These are phyloP conservation scores for Penicillium palitans DNA, from an alignment of 2,329 filamentous ascomycete genomes.

Conservation along the genomic window DNA sequence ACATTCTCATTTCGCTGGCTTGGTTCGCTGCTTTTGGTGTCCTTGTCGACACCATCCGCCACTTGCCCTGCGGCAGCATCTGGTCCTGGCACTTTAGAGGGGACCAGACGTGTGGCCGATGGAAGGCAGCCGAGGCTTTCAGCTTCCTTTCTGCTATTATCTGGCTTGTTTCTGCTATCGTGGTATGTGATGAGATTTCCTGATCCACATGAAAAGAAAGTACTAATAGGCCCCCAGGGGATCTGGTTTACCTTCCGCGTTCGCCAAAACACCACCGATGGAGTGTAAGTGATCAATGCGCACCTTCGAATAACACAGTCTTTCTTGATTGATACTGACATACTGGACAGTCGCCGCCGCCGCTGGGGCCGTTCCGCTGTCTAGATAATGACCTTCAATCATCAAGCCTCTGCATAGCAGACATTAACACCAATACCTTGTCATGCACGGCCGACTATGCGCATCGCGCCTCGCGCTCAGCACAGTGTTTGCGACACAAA, in stretches of 20 bases:
- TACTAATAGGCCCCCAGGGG: conserved; percentile 27
- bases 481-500: background rate
- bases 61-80: conserved; percentile 55
- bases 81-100: conserved; percentile 61
- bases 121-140: conserved; percentile 71
- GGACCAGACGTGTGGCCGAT: conserved; percentile 62
- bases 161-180: conserved; percentile 65
- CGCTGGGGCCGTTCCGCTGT: conserved; percentile 23
- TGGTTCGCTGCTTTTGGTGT: conserved; percentile 72
- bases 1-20: conserved; percentile 66
- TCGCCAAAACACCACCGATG: conserved; percentile 16
- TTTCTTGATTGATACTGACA: background rate
- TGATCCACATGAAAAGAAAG: no score
- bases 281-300: conserved; percentile 23
- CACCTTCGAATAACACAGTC: background rate
- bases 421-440: background rate
- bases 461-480: background rate
- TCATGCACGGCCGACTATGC: background rate
- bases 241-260: conserved; percentile 41
- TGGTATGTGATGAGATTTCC: conserved; percentile 43
- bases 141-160: conserved; percentile 68
- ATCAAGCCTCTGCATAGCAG: background rate
- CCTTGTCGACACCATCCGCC: conserved; percentile 58
- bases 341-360: conserved; percentile 9
- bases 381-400: background rate